Conservation (phyloP, 2,329 filamentous ascomycete genomes). For the Botryotinia globosa region DNA sequence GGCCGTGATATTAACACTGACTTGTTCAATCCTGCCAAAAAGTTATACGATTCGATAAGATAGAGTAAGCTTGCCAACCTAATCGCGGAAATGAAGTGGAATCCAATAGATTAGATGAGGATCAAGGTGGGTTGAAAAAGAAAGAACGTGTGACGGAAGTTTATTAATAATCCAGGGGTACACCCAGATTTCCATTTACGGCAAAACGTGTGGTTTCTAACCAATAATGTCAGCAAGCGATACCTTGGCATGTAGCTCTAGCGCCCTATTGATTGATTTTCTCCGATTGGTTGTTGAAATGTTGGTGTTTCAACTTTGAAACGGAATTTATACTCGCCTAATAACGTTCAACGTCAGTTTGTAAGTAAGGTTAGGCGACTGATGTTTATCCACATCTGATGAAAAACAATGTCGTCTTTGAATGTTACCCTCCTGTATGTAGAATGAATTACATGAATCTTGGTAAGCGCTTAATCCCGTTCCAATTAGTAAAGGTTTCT, state of each 20-base stretch:
- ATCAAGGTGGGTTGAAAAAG: neutral
- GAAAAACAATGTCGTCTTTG: neutral
- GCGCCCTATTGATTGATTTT: neutral
- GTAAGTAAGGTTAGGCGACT: neutral
- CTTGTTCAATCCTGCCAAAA: neutral
- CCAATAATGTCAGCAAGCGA: neutral
- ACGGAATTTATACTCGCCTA: neutral
- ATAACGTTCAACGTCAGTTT: neutral
- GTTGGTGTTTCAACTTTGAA: neutral
- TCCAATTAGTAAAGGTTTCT: neutral
- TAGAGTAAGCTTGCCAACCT: neutral
- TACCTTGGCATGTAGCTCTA: neutral
- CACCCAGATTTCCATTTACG: neutral
- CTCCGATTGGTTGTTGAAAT: neutral
- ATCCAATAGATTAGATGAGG: constrained; percentile 10
- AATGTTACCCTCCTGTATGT: neutral
- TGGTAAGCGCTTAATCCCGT: neutral
- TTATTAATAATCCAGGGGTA: neutral
- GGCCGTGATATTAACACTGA: neutral
- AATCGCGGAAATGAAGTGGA: constrained; percentile 3
- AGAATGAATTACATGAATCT: neutral
- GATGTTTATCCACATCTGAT: neutral
- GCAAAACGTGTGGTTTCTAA: neutral
- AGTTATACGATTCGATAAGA: neutral
- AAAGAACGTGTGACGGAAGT: neutral